A percentile compares a stretch with the other conserved stretches of the same genome.
phyloP scores from a whole-genome alignment of 768 basidiomycete species.

The Agrocybe pediades region DNA sequence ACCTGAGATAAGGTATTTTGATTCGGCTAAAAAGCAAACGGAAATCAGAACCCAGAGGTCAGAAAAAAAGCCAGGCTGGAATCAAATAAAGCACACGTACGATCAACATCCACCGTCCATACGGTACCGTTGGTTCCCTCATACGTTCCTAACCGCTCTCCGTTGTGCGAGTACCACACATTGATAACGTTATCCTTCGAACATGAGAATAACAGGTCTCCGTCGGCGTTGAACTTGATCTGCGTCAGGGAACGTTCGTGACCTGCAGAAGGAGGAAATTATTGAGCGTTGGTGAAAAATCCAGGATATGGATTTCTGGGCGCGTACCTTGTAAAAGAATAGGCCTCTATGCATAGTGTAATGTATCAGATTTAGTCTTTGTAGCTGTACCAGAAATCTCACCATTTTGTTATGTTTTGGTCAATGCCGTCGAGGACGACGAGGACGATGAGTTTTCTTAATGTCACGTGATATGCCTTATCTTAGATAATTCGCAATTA shows the following conservation, averaged over 20 bases:
- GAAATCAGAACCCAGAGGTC: neutral
- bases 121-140: conserved; percentile 95
- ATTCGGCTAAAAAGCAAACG: conserved; percentile 54
- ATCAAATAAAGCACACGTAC: conserved; percentile 56
- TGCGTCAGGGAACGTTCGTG: conserved; percentile 97
- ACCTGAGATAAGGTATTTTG: conserved; percentile 85
- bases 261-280: conserved; percentile 48
- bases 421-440: conserved; percentile 4
- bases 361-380: neutral
- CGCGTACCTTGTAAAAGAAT: conserved; percentile 69
- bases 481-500: neutral
- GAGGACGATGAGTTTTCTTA: conserved; percentile 23
- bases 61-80: conserved; percentile 3
- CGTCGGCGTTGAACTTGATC: conserved; percentile 96
- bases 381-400: conserved; percentile 12
- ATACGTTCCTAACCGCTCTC: conserved; percentile 96
- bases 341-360: conserved; percentile 50
- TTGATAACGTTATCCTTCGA: conserved; percentile 96
- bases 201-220: conserved; percentile 93
- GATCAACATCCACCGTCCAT: conserved; percentile 96
- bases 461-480: conserved; percentile 17
- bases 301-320: neutral
- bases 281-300: conserved; percentile 1
- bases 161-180: conserved; percentile 97
- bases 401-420: conserved; percentile 31